Evolutionary conservation across 2,329 filamentous ascomycete genomes (phyloP), one percentile per base, ranked within the genome.

Genomic region (Fusarium sp.): DNA sequence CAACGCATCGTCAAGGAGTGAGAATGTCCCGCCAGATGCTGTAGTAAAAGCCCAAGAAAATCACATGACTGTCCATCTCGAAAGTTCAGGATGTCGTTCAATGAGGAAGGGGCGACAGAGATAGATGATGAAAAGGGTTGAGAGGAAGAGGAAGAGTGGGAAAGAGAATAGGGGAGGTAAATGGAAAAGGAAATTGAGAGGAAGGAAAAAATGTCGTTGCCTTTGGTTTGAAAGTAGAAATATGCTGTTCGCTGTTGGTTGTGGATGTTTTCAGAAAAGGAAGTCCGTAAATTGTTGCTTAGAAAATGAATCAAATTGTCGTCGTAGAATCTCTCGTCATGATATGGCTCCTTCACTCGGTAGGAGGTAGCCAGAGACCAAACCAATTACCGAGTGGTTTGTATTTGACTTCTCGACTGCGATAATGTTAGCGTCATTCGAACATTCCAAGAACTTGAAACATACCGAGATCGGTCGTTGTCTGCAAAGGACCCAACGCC

Each of bases 361-460:
- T 63, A 61, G 68, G 68, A 25, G 74, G 74, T 25, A 75, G 43
- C 73, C 74, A 75, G 51, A 75, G 62, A 49, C 71, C 72, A 34
- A 74, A 75, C 74, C 74, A 75, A 43, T 74, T 75, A 45, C 70
- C 68, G 30, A 75, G 72, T 7, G 74, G 74, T 58, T 74, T 75
- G 28, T 75, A 75, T 60, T 75, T 73, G 55, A 75, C 67, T 57
- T 65, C 67, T 37, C 65, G 63, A 11, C 74, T 72, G 23, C 21
- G 5, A 23, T 21, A 23, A 37, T 23, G 53, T 71, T 34, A 71
- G 50, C 19, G 14, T 10, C 23, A 23, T 10, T 4, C 18, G 8
- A 31, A 4, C 2, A 16, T 13, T 34, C 28, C 10, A 12, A 31
- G 2, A 23, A 3, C 23, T 2, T 25, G 23, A 25, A 25, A 50